Conservation (phyloP, 1,139 yeast species). For the Pichia sp. region DNA sequence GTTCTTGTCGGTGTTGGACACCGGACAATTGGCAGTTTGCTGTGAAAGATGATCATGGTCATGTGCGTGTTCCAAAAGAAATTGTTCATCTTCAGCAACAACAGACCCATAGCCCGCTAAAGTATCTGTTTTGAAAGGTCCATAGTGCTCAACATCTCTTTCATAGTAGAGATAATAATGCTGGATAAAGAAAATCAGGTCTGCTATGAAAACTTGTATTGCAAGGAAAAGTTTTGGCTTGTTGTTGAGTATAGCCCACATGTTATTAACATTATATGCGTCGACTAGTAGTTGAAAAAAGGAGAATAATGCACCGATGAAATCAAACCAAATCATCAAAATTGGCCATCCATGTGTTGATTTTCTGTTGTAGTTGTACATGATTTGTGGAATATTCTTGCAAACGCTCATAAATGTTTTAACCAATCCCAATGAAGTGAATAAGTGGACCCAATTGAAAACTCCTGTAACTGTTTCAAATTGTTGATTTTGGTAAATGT, state of each 20-base stretch:
- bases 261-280: slow-evolving; percentile 21
- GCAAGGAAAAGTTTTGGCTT: slow-evolving; percentile 28
- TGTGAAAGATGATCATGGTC: slow-evolving; percentile 26
- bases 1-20: slow-evolving; percentile 19
- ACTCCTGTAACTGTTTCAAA: slow-evolving; percentile 4
- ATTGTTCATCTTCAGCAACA: slow-evolving; percentile 27
- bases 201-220: slow-evolving; percentile 26
- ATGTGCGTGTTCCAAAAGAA: slow-evolving; percentile 26
- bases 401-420: slow-evolving; percentile 44
- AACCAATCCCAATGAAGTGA: slow-evolving; percentile 34
- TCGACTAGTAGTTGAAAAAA: slow-evolving; percentile 26
- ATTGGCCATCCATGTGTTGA: slow-evolving; percentile 47
- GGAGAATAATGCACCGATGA: slow-evolving; percentile 26
- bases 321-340: slow-evolving; percentile 28
- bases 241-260: slow-evolving; percentile 23
- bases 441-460: slow-evolving; percentile 27
- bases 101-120: slow-evolving; percentile 18
- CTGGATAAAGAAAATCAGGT: slow-evolving; percentile 26
- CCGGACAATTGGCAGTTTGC: slow-evolving; percentile 12
- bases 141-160: slow-evolving; percentile 19
- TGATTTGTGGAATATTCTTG: slow-evolving; percentile 48
- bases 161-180: slow-evolving; percentile 28
- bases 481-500: slow-evolving; percentile 17
- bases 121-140: slow-evolving; percentile 11
- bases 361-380: slow-evolving; percentile 44